Evolutionary conservation across 768 basidiomycete species (phyloP).

Genomic region (Pleurotus eryngii): DNA sequence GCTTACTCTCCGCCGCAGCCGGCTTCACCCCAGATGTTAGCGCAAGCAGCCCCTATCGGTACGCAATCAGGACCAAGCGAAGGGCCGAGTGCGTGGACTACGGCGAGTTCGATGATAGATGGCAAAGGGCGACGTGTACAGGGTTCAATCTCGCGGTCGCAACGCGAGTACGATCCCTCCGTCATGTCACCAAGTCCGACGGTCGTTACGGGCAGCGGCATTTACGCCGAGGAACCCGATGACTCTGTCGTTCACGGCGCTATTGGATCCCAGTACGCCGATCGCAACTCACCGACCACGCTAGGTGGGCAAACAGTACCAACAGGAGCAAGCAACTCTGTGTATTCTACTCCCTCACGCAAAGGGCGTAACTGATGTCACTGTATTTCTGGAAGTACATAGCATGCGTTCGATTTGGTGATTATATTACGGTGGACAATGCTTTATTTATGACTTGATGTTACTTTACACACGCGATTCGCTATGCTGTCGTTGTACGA

Average conservation of each 20-base stretch:
- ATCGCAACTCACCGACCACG: not conserved
- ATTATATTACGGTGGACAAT: conserved; percentile 1
- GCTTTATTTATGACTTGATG: conserved; percentile 6
- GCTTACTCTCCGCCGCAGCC: conserved; percentile 1
- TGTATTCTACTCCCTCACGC: not conserved
- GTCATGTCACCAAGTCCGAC: conserved; percentile 5
- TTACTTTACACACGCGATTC: not conserved
- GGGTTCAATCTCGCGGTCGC: not conserved
- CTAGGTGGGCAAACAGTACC: not conserved
- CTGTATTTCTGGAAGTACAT: not conserved
- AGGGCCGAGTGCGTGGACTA: conserved; percentile 1
- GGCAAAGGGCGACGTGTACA: conserved; percentile 1
- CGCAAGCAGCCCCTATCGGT: not conserved
- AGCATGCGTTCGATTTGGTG: not conserved
- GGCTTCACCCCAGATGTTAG: not conserved
- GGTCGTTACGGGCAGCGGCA: conserved; percentile 4
- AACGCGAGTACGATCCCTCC: conserved; percentile 1
- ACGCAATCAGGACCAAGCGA: not conserved
- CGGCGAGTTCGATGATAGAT: not conserved
- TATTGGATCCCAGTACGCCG: conserved; percentile 1
- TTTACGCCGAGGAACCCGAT: not conserved
- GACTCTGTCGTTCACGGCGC: not conserved
- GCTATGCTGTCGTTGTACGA: not conserved
- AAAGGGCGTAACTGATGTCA: not conserved
- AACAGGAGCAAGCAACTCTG: not conserved